Evolutionary conservation across 1,139 yeast genomes (phyloP).

Genomic region (Saccharomyces hybrid): DNA sequence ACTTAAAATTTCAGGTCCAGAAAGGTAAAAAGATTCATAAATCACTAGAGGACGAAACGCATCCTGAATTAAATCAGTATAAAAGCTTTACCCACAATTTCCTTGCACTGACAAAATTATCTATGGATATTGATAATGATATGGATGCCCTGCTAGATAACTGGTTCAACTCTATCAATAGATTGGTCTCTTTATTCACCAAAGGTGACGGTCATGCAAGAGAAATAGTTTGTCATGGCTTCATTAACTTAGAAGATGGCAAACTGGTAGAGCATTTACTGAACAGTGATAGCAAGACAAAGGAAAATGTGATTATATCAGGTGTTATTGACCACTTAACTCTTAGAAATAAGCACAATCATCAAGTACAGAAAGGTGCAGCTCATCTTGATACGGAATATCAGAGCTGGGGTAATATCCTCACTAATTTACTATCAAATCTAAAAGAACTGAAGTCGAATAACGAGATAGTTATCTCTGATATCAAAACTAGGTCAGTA

Average conservation of each 20-base stretch:
- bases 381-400: slow-evolving; percentile 20
- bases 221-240: slow-evolving; percentile 53
- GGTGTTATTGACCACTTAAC: slow-evolving; percentile 54
- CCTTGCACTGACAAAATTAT: slow-evolving; percentile 8
- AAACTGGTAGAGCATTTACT: slow-evolving; percentile 18
- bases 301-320: slow-evolving; percentile 40
- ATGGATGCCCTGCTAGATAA: slow-evolving; percentile 28
- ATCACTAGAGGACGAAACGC: slow-evolving; percentile 37
- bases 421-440: not conserved
- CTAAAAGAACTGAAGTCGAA: slow-evolving; percentile 2
- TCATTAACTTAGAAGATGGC: slow-evolving; percentile 33
- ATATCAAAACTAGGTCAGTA: slow-evolving; percentile 50
- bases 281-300: slow-evolving; percentile 9
- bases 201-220: slow-evolving; percentile 43
- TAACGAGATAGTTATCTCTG: slow-evolving; percentile 37
- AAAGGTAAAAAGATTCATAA: slow-evolving; percentile 40
- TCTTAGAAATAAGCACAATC: slow-evolving; percentile 22
- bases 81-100: not conserved
- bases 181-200: slow-evolving; percentile 36
- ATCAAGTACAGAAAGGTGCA: slow-evolving; percentile 24
- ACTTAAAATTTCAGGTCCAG: slow-evolving; percentile 32
- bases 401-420: slow-evolving; percentile 2
- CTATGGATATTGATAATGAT: slow-evolving; percentile 7
- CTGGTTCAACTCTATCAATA: slow-evolving; percentile 34
- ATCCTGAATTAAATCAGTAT: slow-evolving; percentile 17